phyloP scores from a whole-genome alignment of 139 green algal species.

The Tetraselmis chui region DNA sequence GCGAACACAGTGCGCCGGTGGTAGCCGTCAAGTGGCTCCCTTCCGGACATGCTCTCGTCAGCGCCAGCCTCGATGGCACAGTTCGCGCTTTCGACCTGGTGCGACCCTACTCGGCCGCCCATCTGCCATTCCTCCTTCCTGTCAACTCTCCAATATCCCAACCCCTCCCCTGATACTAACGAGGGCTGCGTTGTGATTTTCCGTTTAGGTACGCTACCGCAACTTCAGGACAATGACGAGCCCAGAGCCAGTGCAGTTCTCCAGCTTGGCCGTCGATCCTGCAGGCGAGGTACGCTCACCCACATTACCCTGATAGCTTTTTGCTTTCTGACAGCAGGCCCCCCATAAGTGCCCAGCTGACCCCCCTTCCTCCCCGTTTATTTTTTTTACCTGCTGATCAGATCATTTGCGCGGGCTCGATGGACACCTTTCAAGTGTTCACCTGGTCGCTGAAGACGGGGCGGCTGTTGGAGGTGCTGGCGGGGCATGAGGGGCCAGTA shows the following conservation, averaged over 20 bases:
- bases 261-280: conserved; percentile 77
- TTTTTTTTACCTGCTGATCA: too few relatives aligned
- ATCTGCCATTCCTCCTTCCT: too few relatives aligned
- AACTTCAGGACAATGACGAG: conserved; percentile 94
- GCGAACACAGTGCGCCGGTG: conserved; percentile 81
- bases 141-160: too few relatives aligned
- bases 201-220: conserved; percentile 51
- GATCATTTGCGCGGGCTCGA: conserved; percentile 73
- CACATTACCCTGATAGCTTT: not conserved
- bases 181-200: too few relatives aligned
- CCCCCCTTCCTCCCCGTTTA: too few relatives aligned
- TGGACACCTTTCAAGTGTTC: conserved; percentile 87
- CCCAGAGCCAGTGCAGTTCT: conserved; percentile 75
- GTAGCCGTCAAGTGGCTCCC: conserved; percentile 72
- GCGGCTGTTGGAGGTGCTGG: conserved; percentile 84
- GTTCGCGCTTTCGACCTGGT: conserved; percentile 91
- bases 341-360: too few relatives aligned
- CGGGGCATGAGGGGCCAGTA: conserved; percentile 87
- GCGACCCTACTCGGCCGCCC: too few relatives aligned
- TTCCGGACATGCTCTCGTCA: conserved; percentile 54
- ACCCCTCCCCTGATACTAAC: not conserved
- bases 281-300: conserved; percentile 55
- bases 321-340: too few relatives aligned
- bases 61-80: conserved; percentile 78
- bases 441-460: conserved; percentile 92